Conservation (phyloP, 2,329 filamentous ascomycete species). For the Fusarium lateritium region DNA sequence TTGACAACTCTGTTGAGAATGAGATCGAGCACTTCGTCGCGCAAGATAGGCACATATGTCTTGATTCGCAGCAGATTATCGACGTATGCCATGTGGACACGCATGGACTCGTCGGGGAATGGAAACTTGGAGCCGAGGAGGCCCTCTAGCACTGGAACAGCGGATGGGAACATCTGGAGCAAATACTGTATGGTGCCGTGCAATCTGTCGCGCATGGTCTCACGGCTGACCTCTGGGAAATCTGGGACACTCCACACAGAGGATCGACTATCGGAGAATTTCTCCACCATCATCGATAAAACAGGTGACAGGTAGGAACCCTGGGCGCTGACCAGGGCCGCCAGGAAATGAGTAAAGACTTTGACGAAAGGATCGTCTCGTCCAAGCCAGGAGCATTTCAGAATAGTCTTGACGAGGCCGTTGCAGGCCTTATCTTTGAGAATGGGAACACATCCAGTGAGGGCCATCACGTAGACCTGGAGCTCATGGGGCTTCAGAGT, state of each 20-base stretch:
- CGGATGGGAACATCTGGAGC: conserved; percentile 85
- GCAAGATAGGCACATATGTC: conserved; percentile 82
- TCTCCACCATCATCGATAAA: conserved; percentile 83
- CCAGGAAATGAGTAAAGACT: conserved; percentile 77
- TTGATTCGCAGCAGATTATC: conserved; percentile 85
- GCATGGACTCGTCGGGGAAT: conserved; percentile 81
- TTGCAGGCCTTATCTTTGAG: conserved; percentile 71
- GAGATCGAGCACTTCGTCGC: conserved; percentile 84
- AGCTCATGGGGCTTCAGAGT: conserved; percentile 69
- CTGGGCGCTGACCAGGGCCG: conserved; percentile 84
- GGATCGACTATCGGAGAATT: conserved; percentile 73
- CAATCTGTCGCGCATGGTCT: conserved; percentile 78
- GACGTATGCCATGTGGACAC: conserved; percentile 89
- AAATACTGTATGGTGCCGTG: conserved; percentile 84
- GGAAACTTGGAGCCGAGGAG: conserved; percentile 80
- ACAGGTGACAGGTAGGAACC: conserved; percentile 82
- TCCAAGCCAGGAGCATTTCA: conserved; percentile 76
- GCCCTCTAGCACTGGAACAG: conserved; percentile 77
- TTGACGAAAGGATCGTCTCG: conserved; percentile 76
- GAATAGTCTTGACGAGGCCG: conserved; percentile 69
- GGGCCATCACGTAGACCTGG: conserved; percentile 73
- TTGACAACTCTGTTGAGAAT: conserved; percentile 91
- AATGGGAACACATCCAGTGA: conserved; percentile 73
- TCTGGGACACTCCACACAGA: conserved; percentile 65
- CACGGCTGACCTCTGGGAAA: conserved; percentile 72